Evolutionary conservation across 192 early-diverging fungal genomes (phyloP), one percentile per base, ranked within the genome.

Genomic region (Backusella westeae): DNA sequence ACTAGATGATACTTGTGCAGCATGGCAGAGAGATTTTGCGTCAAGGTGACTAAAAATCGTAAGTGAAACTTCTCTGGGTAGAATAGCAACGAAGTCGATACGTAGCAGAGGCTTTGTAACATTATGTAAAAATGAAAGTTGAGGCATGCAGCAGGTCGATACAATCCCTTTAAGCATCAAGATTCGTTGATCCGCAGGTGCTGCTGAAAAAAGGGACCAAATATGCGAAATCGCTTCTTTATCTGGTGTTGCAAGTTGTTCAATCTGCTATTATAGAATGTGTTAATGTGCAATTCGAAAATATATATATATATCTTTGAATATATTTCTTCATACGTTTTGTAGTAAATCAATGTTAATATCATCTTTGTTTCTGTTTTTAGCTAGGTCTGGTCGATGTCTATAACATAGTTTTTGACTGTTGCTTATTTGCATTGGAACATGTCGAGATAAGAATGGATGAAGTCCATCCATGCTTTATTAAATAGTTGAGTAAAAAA

Each of bases 21-120:
- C 95, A 73, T 91, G 93, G 76, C 97, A 98, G 29, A 99, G 89
- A 0, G 95, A 92, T 10, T 85, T 91, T 14, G 95, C 97, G 75
- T 99, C 98, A 17, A 99, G 88, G 76, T 95, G 96, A 21, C 93
- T 88, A 59, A 98, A 86, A 49, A 98, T 92, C 39, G 91, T 86
- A 65, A 97, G 86, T 44, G 92, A 85, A 42, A 99, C 78, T 80
- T 99, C 95, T 7, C 85, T 84, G 14, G 96, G 94, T n/a, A 91
- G 82, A 35, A 87, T 86, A 6, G 87, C 83, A 49, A 96, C 70
- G 80, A 95, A 94, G 79, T 97, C 97, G n/a, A 96, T 90, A n/a
- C 91, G 87, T 29, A 95, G 80, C 39, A 94, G 85, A 44, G 89
- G 88, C 14, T 90, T 85, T 14, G 96, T 85, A 0, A 89, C 84